Evolutionary conservation across 805 yeast species (phyloP).

Genomic region (Saccharomycopsis sp.): DNA sequence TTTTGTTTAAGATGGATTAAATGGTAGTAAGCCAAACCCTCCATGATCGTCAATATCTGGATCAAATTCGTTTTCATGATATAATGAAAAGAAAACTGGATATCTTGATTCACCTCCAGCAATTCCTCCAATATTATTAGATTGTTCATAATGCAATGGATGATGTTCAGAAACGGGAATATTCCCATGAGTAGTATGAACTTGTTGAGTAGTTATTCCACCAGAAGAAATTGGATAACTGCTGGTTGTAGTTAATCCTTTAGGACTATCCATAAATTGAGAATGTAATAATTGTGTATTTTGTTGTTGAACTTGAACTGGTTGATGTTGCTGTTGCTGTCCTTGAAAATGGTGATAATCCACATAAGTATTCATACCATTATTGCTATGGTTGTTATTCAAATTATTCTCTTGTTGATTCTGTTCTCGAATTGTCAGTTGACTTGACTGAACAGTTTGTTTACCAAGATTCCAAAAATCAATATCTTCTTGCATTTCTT

Average conservation of each 20-base stretch:
- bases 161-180: constrained; percentile 49
- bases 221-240: too few species aligned
- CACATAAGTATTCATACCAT: background rate
- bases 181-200: background rate
- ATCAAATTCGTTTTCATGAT: constrained; percentile 8
- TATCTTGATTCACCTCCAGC: background rate
- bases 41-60: constrained; percentile 10
- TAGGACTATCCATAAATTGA: background rate
- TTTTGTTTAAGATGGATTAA: constrained; percentile 22
- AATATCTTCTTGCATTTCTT: constrained; percentile 16
- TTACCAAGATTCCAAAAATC: constrained; percentile 14
- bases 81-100: constrained; percentile 1
- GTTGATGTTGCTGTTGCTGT: constrained; percentile 1
- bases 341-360: background rate
- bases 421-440: background rate
- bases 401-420: background rate
- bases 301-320: constrained; percentile 1
- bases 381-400: background rate
- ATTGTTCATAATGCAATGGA: constrained; percentile 37
- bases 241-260: too few species aligned
- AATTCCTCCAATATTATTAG: constrained; percentile 1
- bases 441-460: background rate
- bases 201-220: constrained; percentile 6
- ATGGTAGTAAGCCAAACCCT: constrained; percentile 23
- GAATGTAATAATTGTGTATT: background rate